Evolutionary conservation across 495 filamentous ascomycete species (phyloP), one percentile per base, ranked within the genome.

Genomic region (Aspergillus bertholletiae): DNA sequence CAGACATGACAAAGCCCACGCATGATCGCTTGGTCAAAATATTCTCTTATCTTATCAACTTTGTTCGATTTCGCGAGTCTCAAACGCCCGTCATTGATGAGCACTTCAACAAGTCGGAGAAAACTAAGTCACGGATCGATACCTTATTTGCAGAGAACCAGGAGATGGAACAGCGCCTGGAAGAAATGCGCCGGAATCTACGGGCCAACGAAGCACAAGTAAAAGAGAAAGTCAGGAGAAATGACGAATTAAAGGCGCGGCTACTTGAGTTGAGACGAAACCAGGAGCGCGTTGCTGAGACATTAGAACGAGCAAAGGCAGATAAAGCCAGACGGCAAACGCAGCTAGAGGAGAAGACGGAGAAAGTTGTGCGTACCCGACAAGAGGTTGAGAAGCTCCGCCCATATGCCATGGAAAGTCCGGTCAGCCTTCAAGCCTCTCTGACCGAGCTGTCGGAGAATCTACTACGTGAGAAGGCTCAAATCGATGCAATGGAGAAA

Each of bases 21-120:
- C 88, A 90, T 63, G 86, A 86, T 49, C 86, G 94, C 49, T 81
- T 98, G 5, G 86, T 89, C 55, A 91, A 89, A 71, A 92, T 97
- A 54, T 92, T 97, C 63, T 93, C 88, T 24, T 97, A 96, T 65
- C 78, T 97, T 49, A 97, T 98, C 72, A 98, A 98, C 72, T 98
- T 98, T 71, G 91, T 96, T 47, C 83, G 94, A 46, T 98, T 97
- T 73, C 88, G 95, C 56, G 92, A 96, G 73, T 89, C 85, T 51
- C 92, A 96, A 72, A 89, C 88, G 7, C 71, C 76, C 13, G 81
- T 90, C 2, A 96, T 97, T 45, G 90, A 94, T 59, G 87, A 92
- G 65, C 89, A 97, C 69, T 93, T 91, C 74, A 91, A 95, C 75
- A 89, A 88, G 60, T 80, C 88, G 17, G 91, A 97, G 67, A 82